Evolutionary conservation across 2,329 filamentous ascomycete genomes (phyloP).

Genomic region (Xylaria digitata): DNA sequence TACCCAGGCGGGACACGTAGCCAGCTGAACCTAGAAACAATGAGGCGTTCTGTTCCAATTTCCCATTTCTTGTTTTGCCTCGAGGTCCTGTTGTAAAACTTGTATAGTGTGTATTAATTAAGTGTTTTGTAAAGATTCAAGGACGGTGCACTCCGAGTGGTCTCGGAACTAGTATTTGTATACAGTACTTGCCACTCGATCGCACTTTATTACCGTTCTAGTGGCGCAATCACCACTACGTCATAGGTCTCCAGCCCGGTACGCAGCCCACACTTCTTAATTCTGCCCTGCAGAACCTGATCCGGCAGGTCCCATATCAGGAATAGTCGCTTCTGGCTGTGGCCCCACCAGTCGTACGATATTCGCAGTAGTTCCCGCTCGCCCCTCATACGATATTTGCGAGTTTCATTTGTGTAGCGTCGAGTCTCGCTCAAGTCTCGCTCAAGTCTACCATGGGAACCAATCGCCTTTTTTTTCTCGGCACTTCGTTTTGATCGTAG

Average conservation of each 20-base stretch:
- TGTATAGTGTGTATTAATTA: too few species aligned
- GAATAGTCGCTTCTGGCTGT: constrained; percentile 10
- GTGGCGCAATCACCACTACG: constrained; percentile 32
- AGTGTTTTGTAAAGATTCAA: background rate
- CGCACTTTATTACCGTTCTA: constrained; percentile 36
- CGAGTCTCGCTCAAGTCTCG: constrained; percentile 3
- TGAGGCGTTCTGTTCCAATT: background rate
- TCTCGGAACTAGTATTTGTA: background rate
- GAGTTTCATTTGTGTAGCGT: background rate
- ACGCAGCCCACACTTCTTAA: constrained; percentile 9
- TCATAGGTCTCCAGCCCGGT: constrained; percentile 21
- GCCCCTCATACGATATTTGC: constrained; percentile 20
- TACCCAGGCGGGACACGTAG: background rate
- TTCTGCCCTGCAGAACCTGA: constrained; percentile 21
- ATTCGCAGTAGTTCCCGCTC: constrained; percentile 30
- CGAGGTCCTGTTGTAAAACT: background rate
- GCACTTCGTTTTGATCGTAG: background rate
- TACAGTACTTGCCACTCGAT: constrained; percentile 28
- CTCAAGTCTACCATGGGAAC: constrained; percentile 2
- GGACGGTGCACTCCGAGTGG: background rate
- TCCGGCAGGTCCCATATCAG: constrained; percentile 35
- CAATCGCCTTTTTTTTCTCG: background rate
- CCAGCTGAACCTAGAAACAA: background rate
- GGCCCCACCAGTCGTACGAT: constrained; percentile 31
- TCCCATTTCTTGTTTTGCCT: background rate